Evolutionary conservation across 208 protist genomes (phyloP).

Genomic region (Phytomonas sp.): DNA sequence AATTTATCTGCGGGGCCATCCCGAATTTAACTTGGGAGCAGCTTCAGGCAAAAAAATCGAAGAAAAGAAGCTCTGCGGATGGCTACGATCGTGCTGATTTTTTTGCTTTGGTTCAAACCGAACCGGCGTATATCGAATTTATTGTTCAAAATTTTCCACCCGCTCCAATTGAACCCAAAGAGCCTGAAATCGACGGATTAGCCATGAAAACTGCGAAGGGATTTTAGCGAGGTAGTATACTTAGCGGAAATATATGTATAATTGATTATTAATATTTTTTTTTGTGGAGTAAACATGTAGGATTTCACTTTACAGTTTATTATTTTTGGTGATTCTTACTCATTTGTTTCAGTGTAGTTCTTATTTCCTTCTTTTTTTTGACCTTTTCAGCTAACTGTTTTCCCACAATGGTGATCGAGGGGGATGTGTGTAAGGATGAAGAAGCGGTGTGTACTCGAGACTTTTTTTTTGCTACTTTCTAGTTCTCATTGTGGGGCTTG

Average conservation of each 20-base stretch:
- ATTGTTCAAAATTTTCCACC: constrained; percentile 70
- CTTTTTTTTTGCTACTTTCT: background rate
- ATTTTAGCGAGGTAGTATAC: constrained; percentile 26
- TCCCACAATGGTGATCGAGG: background rate
- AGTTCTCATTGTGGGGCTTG: background rate
- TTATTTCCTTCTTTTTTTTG: constrained; percentile 10
- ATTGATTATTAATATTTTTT: constrained; percentile 5
- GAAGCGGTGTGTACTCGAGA: background rate
- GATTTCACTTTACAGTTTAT: background rate
- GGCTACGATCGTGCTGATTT: constrained; percentile 72
- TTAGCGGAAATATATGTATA: background rate
- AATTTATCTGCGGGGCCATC: constrained; percentile 83
- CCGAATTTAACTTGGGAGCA: constrained; percentile 75
- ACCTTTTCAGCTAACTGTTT: constrained; percentile 9
- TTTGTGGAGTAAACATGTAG: background rate
- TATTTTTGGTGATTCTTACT: background rate
- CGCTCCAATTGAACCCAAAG: constrained; percentile 56
- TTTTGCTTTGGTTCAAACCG: constrained; percentile 68
- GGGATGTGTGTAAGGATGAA: background rate
- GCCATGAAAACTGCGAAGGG: constrained; percentile 77
- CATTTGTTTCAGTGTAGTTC: background rate
- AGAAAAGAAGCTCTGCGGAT: constrained; percentile 37
- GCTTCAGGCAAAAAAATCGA: constrained; percentile 63
- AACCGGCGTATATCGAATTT: constrained; percentile 66
- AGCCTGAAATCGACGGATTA: constrained; percentile 63